These are phyloP conservation scores for Tricholoma terreum DNA, from an alignment of 768 basidiomycete species.

Conservation along the genomic window DNA sequence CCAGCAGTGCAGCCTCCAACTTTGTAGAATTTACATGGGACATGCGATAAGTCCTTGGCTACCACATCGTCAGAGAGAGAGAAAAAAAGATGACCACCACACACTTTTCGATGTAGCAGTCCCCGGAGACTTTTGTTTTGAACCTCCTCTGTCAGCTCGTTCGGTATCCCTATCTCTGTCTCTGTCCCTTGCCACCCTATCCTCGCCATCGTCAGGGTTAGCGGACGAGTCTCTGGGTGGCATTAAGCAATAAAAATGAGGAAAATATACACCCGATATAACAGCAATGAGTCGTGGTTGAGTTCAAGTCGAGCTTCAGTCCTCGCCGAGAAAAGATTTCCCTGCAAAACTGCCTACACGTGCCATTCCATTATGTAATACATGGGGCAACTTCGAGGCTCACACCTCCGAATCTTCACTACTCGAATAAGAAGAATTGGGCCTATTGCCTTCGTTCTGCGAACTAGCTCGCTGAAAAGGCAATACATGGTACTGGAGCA, in stretches of 20 bases:
- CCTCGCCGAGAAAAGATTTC: too few relatives aligned
- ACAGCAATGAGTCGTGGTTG: too few relatives aligned
- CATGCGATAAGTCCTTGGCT: constrained; percentile 89
- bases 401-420: too few relatives aligned
- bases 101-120: constrained; percentile 18
- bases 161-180: constrained; percentile 18
- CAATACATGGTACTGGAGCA: too few relatives aligned
- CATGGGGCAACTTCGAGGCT: too few relatives aligned
- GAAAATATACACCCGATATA: not conserved
- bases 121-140: constrained; percentile 18
- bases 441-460: too few relatives aligned
- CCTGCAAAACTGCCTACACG: too few relatives aligned
- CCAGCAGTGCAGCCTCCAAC: constrained; percentile 94
- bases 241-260: constrained; percentile 7
- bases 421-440: too few relatives aligned
- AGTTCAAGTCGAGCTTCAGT: too few relatives aligned
- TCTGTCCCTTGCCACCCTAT: constrained; percentile 3
- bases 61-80: constrained; percentile 4
- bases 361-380: too few relatives aligned
- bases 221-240: constrained; percentile 17
- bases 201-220: constrained; percentile 19
- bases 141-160: constrained; percentile 16
- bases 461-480: too few relatives aligned
- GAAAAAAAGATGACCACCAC: constrained; percentile 6
- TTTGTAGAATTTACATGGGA: constrained; percentile 97